Evolutionary conservation across 1,139 yeast genomes (phyloP), one percentile per base, ranked within the genome.

Genomic region (Candida sp.): DNA sequence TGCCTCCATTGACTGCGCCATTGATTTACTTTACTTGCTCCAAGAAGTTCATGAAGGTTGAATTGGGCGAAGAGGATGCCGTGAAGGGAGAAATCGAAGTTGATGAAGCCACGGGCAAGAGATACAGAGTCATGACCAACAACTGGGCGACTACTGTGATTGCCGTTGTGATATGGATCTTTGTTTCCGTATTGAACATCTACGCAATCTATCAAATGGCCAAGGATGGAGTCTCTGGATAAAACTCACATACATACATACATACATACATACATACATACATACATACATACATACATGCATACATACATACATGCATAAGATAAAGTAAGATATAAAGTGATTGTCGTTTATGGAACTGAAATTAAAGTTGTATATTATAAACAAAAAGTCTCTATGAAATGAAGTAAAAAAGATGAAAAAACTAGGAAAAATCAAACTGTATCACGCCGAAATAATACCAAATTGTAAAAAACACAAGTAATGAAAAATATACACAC

Each of bases 1-100:
- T 90, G 52, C 96, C 96, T 3, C 83, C 89, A 53, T 72, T 90
- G 40, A 84, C 90, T 11, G 92, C 93, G 2, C 96, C 96, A 4
- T 73, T 90, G 65, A 83, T 90, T 48, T 89, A 84, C 63, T 85
- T 90, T 65, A 89, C 96, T 1, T 83, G 89, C 55, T 75, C 73
- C 39, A 84, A 81, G 60, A 71, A 77, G 26, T 76, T 84, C 46
- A 90, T 90, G 96, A 73, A 68, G 48, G 80, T 83, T 5, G 77
- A 75, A 53, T 63, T 75, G 8, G 60, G 66, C 1, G 54, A 49
- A 11, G 49, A 52, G 33, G 55, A 48, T n/a, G 51, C 49, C 12
- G 52, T 45, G 2, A 56, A 46, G 42, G 49, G 49, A 42, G 50
- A 42, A 8, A 50, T 50, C 9, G 51, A 42, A 12, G 52, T 50